These are phyloP conservation scores for Panellus pusillus DNA, from an alignment of 768 basidiomycete species.

Conservation along the genomic window DNA sequence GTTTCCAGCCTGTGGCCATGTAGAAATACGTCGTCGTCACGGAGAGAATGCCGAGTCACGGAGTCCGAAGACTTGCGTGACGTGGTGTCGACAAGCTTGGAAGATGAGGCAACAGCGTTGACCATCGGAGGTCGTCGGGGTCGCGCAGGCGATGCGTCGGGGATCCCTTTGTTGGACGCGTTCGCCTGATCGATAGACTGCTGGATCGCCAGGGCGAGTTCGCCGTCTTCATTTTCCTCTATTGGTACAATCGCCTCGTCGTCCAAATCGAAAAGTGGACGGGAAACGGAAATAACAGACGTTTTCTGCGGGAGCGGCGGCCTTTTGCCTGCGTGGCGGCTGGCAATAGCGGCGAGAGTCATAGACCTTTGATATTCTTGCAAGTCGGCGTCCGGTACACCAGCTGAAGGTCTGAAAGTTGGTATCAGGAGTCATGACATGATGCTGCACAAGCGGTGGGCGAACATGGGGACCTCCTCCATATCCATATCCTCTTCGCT, in stretches of 20 bases:
- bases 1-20: slow-evolving; percentile 63
- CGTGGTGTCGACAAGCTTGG: slow-evolving; percentile 6
- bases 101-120: slow-evolving; percentile 22
- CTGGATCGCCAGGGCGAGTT: slow-evolving; percentile 53
- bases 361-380: slow-evolving; percentile 59
- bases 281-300: slow-evolving; percentile 19
- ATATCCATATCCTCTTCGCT: slow-evolving; percentile 79
- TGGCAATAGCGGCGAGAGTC: slow-evolving; percentile 60
- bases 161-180: slow-evolving; percentile 2
- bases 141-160: not conserved
- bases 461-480: slow-evolving; percentile 80
- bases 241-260: slow-evolving; percentile 33
- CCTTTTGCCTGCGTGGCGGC: slow-evolving; percentile 45
- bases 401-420: slow-evolving; percentile 32
- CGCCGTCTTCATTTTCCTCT: slow-evolving; percentile 46
- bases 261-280: slow-evolving; percentile 55
- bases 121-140: slow-evolving; percentile 10
- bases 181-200: slow-evolving; percentile 51
- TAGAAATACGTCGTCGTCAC: slow-evolving; percentile 45
- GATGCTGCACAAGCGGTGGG: slow-evolving; percentile 6
- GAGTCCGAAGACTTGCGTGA: slow-evolving; percentile 8
- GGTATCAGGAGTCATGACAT: not conserved
- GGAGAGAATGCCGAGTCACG: slow-evolving; percentile 5
- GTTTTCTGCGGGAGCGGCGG: slow-evolving; percentile 31
- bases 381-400: slow-evolving; percentile 57